Base-by-base conservation (phyloP, 345 rosid genomes). In the Lepidium sativum region DNA sequence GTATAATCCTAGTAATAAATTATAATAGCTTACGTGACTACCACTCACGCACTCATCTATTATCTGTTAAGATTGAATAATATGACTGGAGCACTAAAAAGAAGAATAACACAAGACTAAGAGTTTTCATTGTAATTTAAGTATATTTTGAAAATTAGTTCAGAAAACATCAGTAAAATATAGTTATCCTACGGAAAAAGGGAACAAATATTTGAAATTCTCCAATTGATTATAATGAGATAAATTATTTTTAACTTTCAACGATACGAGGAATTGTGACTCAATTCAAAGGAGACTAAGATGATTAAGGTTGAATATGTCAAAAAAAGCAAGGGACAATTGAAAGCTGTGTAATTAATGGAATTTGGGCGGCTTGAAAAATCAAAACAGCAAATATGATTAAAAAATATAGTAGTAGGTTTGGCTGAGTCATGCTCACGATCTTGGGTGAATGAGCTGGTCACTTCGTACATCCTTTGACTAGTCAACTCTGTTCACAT, bases 401-500 rank as follows among this genome's bases (percentile, higher is more conserved):
- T 64, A 49, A 44, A 33, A 21, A 50, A 5, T 25, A 8, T 25
- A 27, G 55, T 50, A 50, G 21, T 4, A 11, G 37, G n/a, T 5
- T 52, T 29, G 21, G 21, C 21, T 31, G 56, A 51, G 12, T 51
- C 56, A 15, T 20, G 31, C 56, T 45, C 50, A 51, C 55, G 55
- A 67, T 67, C 42, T 25, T 50, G 58, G 14, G 43, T 15, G n/a
- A 6, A 35, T n/a, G 43, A 12, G 12, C 6, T 21, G 23, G 44
- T 20, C 37, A 25, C 51, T 13, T 25, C 29, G 29, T 58, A 40
- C 52, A 31, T 31, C 9, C 47, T 13, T 49, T 58, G 66, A 59
- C 59, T 49, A 49, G 56, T 67, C 71, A 37, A 68, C 35, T 49
- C 35, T 49, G 51, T 59, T 40, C 18, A 59, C 60, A 59, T 9